Conservation (phyloP, 495 filamentous ascomycete genomes). For the Neurospora africana region DNA sequence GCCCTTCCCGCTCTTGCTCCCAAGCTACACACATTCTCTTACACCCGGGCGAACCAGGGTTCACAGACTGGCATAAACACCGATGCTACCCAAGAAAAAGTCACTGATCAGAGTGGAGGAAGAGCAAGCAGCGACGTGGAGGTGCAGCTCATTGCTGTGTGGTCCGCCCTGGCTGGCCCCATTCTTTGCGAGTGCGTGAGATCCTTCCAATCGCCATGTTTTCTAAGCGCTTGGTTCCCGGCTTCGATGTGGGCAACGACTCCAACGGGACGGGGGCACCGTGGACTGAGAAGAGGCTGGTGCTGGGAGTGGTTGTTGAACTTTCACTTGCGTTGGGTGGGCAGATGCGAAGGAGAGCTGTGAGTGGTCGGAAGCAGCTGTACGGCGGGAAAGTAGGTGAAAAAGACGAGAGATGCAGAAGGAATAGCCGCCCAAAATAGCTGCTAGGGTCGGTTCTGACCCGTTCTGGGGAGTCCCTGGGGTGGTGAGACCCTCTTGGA, state of each 20-base stretch:
- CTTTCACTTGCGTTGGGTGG: not conserved
- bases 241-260: not conserved
- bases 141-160: not conserved
- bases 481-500: not conserved
- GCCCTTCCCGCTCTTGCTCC: not conserved
- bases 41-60: not conserved
- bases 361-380: slow-evolving; percentile 11
- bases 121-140: not conserved
- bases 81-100: not conserved
- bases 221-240: not conserved
- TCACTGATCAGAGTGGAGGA: not conserved
- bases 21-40: not conserved
- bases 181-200: not conserved
- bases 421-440: slow-evolving; percentile 22
- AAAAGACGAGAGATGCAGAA: slow-evolving; percentile 1
- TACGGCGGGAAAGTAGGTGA: slow-evolving; percentile 4
- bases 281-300: slow-evolving; percentile 2
- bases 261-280: not conserved
- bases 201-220: not conserved
- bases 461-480: not conserved
- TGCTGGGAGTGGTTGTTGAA: not conserved
- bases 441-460: not conserved
- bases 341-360: not conserved
- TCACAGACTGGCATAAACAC: not conserved
- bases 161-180: not conserved